A percentile compares a stretch with the other conserved stretches of the same genome.
Conservation (phyloP, 306 rosid species). For the Pueraria montana region DNA sequence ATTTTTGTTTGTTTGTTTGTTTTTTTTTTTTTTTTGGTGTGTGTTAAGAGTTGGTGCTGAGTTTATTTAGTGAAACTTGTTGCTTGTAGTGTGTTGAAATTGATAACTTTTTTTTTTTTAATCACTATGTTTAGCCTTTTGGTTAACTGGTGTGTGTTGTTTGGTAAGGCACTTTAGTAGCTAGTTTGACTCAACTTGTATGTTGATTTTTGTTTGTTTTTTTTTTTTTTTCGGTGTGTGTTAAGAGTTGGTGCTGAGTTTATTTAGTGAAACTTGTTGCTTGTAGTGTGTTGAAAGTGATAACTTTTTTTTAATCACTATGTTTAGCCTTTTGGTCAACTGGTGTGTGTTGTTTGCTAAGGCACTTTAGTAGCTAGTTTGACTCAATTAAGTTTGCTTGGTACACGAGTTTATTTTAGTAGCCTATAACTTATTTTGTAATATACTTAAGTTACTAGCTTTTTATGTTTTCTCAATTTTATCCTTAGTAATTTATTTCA, state of each 20-base stretch:
- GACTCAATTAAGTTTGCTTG: too few species aligned
- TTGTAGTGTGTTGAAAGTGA: constrained; percentile 6
- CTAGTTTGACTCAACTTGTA: too few species aligned
- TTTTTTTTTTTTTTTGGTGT: background rate
- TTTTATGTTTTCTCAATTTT: too few species aligned
- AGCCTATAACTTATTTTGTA: too few species aligned
- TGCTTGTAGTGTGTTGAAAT: background rate
- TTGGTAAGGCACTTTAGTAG: too few species aligned
- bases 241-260: background rate
- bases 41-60: background rate
- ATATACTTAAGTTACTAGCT: too few species aligned
- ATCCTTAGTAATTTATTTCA: too few species aligned
- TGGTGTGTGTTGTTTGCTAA: too few species aligned
- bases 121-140: background rate
- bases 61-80: constrained; percentile 12
- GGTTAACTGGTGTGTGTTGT: too few species aligned
- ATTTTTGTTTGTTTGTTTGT: background rate
- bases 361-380: too few species aligned
- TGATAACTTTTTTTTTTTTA: constrained; percentile 5
- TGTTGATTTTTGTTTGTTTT: background rate
- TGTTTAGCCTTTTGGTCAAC: background rate
- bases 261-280: background rate
- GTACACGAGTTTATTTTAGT: too few species aligned
- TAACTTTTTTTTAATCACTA: background rate
- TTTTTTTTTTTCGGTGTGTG: too few species aligned